phyloP scores from a whole-genome alignment of 176 grass and related monocot genomes.

The Avena insularis region DNA sequence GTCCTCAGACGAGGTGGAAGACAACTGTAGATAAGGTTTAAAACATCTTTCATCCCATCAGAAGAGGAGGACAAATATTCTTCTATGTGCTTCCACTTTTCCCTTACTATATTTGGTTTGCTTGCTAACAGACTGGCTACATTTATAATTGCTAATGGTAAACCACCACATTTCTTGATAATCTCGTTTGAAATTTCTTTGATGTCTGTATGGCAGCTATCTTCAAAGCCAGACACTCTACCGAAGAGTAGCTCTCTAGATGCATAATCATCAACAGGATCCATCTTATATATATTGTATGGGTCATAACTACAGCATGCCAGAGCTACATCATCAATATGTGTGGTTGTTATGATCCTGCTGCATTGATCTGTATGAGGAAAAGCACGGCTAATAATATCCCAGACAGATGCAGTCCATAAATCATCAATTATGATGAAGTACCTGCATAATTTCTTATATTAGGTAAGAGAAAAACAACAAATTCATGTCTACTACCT shows the following conservation, averaged over 20 bases:
- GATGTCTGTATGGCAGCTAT: neutral
- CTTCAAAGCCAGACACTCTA: neutral
- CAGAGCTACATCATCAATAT: neutral
- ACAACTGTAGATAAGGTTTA: neutral
- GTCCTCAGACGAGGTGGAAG: neutral
- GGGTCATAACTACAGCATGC: neutral
- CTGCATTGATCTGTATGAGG: neutral
- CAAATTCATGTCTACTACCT: too few species aligned
- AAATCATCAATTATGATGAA: constrained; percentile 9
- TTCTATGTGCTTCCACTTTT: neutral
- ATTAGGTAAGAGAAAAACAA: neutral
- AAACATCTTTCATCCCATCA: neutral
- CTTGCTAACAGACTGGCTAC: neutral
- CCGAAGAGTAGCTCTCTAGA: neutral
- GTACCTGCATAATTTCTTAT: neutral
- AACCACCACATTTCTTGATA: neutral
- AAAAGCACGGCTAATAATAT: neutral
- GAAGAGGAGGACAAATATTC: neutral
- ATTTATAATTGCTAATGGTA: neutral
- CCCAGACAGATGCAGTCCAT: neutral
- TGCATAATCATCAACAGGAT: neutral
- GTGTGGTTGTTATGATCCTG: constrained; percentile 11
- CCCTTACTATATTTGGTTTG: neutral
- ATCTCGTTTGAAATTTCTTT: neutral
- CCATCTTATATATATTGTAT: neutral